phyloP scores from a whole-genome alignment of 345 rosid species.

The Gossypium anomalum region DNA sequence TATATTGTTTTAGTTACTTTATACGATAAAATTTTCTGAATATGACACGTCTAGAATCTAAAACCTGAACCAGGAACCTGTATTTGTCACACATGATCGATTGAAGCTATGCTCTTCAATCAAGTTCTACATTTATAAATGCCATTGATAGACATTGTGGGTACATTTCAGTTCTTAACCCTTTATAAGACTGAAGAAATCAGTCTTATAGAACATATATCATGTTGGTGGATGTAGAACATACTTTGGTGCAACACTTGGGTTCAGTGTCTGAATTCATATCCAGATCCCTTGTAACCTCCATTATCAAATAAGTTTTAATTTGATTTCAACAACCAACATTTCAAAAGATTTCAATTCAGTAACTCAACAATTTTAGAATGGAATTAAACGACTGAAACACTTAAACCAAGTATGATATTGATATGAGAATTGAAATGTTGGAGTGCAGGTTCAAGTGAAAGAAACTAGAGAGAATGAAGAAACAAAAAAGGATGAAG shows the following conservation, averaged over 20 bases:
- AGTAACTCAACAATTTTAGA: no score
- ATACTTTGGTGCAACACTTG: no score
- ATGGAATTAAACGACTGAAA: no score
- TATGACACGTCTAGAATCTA: background rate
- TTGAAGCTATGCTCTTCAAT: background rate
- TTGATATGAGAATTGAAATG: slow-evolving; percentile 6
- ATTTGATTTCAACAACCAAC: no score
- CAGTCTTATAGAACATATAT: background rate
- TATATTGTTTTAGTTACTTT: background rate
- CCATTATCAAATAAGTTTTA: no score
- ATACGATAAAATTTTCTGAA: background rate
- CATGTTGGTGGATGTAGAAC: no score
- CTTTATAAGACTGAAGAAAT: background rate
- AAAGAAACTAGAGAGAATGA: slow-evolving; percentile 24
- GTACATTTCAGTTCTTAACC: background rate
- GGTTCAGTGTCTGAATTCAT: no score
- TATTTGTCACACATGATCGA: no score
- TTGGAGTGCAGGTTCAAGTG: slow-evolving; percentile 30
- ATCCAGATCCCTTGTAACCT: no score
- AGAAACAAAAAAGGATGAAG: slow-evolving; percentile 14
- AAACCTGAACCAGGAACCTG: no score
- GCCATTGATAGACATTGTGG: background rate
- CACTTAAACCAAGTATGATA: background rate
- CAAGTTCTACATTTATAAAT: background rate
- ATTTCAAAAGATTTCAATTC: no score